These are phyloP conservation scores for Ogataea wickerhamii DNA, from an alignment of 805 yeast species.

Conservation along the genomic window DNA sequence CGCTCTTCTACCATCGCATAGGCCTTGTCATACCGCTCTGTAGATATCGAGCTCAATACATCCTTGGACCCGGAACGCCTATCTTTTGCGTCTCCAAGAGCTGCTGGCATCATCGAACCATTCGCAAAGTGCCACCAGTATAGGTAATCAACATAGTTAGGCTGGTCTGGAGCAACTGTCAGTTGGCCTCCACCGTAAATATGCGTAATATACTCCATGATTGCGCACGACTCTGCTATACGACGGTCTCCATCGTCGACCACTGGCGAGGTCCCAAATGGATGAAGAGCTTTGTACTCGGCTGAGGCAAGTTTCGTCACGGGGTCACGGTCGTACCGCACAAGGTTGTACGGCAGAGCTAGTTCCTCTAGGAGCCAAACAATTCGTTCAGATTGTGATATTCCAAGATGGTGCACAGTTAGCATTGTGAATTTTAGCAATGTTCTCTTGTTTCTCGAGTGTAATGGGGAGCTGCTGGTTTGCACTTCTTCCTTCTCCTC, in stretches of 20 bases:
- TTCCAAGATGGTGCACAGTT: constrained; percentile 1
- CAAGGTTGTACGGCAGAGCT: constrained; percentile 1
- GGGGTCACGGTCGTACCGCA: constrained; percentile 1
- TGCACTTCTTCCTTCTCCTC: no score
- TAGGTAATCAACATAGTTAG: constrained; percentile 1
- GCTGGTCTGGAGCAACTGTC: neutral
- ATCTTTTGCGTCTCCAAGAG: neutral
- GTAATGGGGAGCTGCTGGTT: no score
- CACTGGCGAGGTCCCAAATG: constrained; percentile 1
- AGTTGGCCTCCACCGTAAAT: constrained; percentile 1
- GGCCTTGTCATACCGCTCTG: neutral
- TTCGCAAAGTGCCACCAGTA: constrained; percentile 3
- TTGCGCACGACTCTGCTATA: constrained; percentile 3
- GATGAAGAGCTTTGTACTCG: constrained; percentile 2
- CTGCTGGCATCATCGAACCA: constrained; percentile 1
- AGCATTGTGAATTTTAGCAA: no score
- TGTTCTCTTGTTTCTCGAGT: no score
- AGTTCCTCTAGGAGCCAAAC: constrained; percentile 3
- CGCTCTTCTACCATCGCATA: constrained; percentile 1
- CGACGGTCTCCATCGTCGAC: neutral
- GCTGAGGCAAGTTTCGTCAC: constrained; percentile 1
- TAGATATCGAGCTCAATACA: neutral
- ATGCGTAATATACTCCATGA: constrained; percentile 1
- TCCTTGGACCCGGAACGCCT: neutral
- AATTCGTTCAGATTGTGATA: constrained; percentile 1